Conservation (phyloP, 1,284 basidiomycete species). For the Cutaneotrichosporon spelunceum region DNA sequence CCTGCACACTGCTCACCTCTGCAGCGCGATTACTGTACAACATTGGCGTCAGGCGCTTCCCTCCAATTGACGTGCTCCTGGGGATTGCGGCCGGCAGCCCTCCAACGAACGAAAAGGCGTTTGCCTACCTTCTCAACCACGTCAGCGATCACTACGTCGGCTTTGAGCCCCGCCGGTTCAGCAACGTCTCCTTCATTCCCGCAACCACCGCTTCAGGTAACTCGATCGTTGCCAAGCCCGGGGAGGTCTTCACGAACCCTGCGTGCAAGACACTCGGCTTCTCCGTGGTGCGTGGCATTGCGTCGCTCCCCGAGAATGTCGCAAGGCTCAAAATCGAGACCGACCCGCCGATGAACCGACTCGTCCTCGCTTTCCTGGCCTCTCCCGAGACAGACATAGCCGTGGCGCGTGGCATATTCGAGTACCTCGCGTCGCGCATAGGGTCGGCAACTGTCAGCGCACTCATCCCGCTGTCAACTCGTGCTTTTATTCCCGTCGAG, state of each 20-base stretch:
- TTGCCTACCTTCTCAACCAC: slow-evolving; percentile 77
- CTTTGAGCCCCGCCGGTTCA: slow-evolving; percentile 61
- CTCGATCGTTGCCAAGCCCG: slow-evolving; percentile 62
- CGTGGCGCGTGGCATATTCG: slow-evolving; percentile 69
- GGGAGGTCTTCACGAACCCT: slow-evolving; percentile 68
- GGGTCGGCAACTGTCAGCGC: slow-evolving; percentile 51
- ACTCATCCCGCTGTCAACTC: slow-evolving; percentile 39
- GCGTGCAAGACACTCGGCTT: slow-evolving; percentile 77
- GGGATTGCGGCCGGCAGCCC: slow-evolving; percentile 60
- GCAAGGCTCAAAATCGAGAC: slow-evolving; percentile 71
- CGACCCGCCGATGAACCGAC: slow-evolving; percentile 66
- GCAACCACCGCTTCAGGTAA: slow-evolving; percentile 58
- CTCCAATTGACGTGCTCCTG: slow-evolving; percentile 67
- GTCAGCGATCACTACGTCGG: slow-evolving; percentile 59
- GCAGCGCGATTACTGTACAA: slow-evolving; percentile 77
- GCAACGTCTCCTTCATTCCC: slow-evolving; percentile 75
- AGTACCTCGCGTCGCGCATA: slow-evolving; percentile 69
- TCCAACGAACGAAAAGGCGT: slow-evolving; percentile 54
- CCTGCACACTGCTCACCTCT: slow-evolving; percentile 11
- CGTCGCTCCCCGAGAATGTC: slow-evolving; percentile 59
- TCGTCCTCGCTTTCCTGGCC: slow-evolving; percentile 64
- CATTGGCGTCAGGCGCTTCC: slow-evolving; percentile 71
- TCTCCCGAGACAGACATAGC: slow-evolving; percentile 61
- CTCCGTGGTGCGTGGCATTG: slow-evolving; percentile 57
- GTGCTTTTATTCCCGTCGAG: slow-evolving; percentile 50